Evolutionary conservation across 495 filamentous ascomycete species (phyloP), one percentile per base, ranked within the genome.

Genomic region (Penicillium maclennaniae): DNA sequence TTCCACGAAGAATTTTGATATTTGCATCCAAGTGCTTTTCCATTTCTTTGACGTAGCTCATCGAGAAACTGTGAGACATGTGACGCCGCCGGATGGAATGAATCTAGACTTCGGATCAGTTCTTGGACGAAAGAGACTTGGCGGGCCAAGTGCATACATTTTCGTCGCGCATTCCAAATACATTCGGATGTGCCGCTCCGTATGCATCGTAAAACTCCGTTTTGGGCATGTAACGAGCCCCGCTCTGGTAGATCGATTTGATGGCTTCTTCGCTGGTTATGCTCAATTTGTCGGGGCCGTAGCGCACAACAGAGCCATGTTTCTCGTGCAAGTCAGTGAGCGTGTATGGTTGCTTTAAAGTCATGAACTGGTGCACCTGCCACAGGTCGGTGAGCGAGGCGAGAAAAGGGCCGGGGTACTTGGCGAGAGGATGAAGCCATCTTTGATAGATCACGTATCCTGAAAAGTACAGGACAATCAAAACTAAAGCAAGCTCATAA

Each of bases 181-280:
- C 45, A 19, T 54, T 54, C 4, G 52, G 52, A 44, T 54, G 52
- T 23, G 52, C 52, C 17, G 52, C 52, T 9, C 52, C 52, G 39
- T 54, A 54, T 15, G 52, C 52, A 54, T 54, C 45, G n/a, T 54
- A 54, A 28, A 54, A 54, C 19, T 54, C 52, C 2, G 52, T 54
- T 40, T 54, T 54, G 6, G 52, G 52, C 52, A 54, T 54, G 17
- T 43, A 43, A 3, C 52, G 42, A n/a, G 38, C 52, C 1, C 52
- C 52, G 9, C 45, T 48, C 26, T 54, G 52, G 37, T 54, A 54
- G 14, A 54, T 44, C 21, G 45, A n/a, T 21, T 48, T 48, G 38
- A 54, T 48, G 1, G 52, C 44, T 2, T 54, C 52, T 37, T 54
- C 52, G 39, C 49, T 45, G 17, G 52, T 49, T 4, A 54, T 49